A percentile compares a stretch with the other conserved stretches of the same genome.
phyloP scores from a whole-genome alignment of 73 alveolate genomes.

The Paramecium tetraurelia region DNA sequence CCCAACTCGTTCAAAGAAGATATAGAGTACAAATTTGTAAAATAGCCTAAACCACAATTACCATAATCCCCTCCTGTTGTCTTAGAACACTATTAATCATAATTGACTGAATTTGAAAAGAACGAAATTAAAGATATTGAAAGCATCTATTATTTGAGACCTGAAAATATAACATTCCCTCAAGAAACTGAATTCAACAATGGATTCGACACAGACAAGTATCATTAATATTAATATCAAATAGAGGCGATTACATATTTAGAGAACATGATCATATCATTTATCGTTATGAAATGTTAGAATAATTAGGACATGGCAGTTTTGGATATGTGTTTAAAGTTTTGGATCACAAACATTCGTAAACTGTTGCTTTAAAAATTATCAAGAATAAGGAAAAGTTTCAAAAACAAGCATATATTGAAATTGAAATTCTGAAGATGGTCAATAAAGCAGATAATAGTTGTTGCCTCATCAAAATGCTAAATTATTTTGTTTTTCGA shows the following conservation, averaged over 20 bases:
- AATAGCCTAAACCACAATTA: background rate
- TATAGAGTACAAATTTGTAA: background rate
- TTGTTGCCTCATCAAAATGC: slow-evolving; percentile 66
- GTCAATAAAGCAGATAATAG: slow-evolving; percentile 63
- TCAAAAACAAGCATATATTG: slow-evolving; percentile 79
- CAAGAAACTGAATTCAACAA: slow-evolving; percentile 39
- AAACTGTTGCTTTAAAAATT: slow-evolving; percentile 82
- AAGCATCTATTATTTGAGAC: slow-evolving; percentile 44
- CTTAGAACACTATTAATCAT: background rate
- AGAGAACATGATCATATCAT: slow-evolving; percentile 81
- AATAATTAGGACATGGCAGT: slow-evolving; percentile 90
- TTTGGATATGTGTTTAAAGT: slow-evolving; percentile 89
- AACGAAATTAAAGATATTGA: slow-evolving; percentile 52
- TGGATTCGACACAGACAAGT: slow-evolving; percentile 85
- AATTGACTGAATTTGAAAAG: slow-evolving; percentile 59
- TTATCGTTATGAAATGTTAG: slow-evolving; percentile 86
- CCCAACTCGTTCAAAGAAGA: background rate
- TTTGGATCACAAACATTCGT: slow-evolving; percentile 78
- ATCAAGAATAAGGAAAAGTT: slow-evolving; percentile 75
- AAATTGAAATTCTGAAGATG: slow-evolving; percentile 73
- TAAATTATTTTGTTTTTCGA: slow-evolving; percentile 76
- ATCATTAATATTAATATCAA: background rate
- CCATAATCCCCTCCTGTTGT: background rate
- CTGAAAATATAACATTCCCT: background rate
- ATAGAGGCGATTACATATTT: slow-evolving; percentile 80